Base-by-base conservation (phyloP, 495 filamentous ascomycete species). In the Neurospora sp. region DNA sequence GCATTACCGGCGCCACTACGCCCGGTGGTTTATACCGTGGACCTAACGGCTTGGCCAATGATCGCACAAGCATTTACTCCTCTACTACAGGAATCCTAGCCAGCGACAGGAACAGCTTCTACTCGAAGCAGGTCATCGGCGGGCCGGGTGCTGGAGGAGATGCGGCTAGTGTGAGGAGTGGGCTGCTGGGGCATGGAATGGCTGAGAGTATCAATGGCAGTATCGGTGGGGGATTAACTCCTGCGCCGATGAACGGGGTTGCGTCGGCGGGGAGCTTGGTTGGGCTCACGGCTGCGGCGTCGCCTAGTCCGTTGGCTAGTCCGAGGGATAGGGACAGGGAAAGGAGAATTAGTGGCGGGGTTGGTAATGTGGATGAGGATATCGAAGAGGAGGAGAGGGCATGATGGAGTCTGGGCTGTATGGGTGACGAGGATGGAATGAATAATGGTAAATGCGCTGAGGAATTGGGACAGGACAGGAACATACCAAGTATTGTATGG, bases 11-110 rank as follows among this genome's bases (percentile, higher is more conserved):
- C 43, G 71, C 80, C 28, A 73, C 79, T 39, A 83, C 84, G 24
- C 76, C 88, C 2, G 82, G 83, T 28, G 95, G 92, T 80, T 88
- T 96, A 37, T 94, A 96, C 79, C 54, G 54, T 10, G 54, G 54
- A 31, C 54, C 88, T 19, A 89, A 90, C 37, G 90, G 89, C 4
- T 84, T 93, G 19, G 89, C 90, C 5, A 91, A 88, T 72, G 93
- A 97, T 81, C 88, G 94, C 31, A 90, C 92, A 24, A 97, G 94
- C 81, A 90, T 97, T 39, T 96, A 97, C 81, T 95, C 92, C 0
- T 87, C 90, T 3, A 92, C 92, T 7, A 66, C 54, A 19, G 92
- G 93, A 2, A 87, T 92, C 10, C 77, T 91, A 37, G 74, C 84
- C 13, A 92, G 92, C 70, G 94, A 97, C 77, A 85, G 94, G 38